Evolutionary conservation across 352 stramenopile genomes (phyloP).

Genomic region (Phytophthora ohioensis): DNA sequence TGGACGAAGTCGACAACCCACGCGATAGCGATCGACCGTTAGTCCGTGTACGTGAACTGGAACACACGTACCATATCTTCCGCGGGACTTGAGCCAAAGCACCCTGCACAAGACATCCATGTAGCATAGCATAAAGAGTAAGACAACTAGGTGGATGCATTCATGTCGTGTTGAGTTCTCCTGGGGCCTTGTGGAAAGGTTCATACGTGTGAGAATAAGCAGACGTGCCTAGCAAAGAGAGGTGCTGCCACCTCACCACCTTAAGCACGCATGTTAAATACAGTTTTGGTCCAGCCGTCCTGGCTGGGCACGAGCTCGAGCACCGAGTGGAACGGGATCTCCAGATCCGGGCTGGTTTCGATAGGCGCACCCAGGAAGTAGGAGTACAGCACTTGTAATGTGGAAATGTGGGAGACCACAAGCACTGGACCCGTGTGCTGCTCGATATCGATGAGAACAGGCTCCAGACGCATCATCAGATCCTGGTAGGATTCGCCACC

Average conservation of each 20-base stretch:
- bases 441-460: constrained; percentile 94
- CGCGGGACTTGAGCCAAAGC: constrained; percentile 19
- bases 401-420: constrained; percentile 89
- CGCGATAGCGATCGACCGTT: constrained; percentile 61
- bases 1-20: constrained; percentile 57
- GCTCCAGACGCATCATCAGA: constrained; percentile 92
- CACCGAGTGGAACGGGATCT: constrained; percentile 89
- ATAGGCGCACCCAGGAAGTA: constrained; percentile 88
- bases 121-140: constrained; percentile 23
- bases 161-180: constrained; percentile 35
- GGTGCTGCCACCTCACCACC: constrained; percentile 15
- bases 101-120: constrained; percentile 18
- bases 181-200: constrained; percentile 22
- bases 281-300: constrained; percentile 84
- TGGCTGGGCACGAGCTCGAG: constrained; percentile 85
- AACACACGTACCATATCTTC: constrained; percentile 67
- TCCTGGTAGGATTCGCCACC: constrained; percentile 95
- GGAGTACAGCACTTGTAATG: constrained; percentile 88
- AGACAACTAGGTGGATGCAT: constrained; percentile 23
- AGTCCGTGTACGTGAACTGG: constrained; percentile 47
- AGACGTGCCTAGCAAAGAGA: constrained; percentile 11
- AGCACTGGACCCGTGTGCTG: constrained; percentile 87
- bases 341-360: constrained; percentile 75
- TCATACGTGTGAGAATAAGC: constrained; percentile 35
- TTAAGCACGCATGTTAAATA: constrained; percentile 82